phyloP scores from a whole-genome alignment of 768 basidiomycete species.

The Hemileccinum rubropunctum region DNA sequence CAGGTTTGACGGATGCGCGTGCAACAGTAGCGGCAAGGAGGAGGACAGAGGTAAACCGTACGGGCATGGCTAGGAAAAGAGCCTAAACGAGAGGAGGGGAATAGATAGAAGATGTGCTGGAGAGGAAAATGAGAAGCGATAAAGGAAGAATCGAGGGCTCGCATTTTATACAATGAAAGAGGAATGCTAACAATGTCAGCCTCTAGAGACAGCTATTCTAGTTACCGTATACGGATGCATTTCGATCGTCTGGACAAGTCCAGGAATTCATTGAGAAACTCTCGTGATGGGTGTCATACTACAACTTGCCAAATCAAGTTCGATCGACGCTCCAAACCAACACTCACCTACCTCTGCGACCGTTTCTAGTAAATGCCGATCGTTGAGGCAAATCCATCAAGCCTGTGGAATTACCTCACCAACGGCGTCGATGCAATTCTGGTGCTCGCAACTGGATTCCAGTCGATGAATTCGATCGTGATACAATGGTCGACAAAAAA shows the following conservation, averaged over 20 bases:
- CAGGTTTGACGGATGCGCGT: conserved; percentile 18
- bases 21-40: conserved; percentile 25
- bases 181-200: conserved; percentile 26
- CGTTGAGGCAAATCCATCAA: neutral
- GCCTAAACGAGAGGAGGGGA: conserved; percentile 42
- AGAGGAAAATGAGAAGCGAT: conserved; percentile 7
- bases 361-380: neutral
- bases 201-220: conserved; percentile 20
- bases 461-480: conserved; percentile 14
- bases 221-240: conserved; percentile 11
- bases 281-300: conserved; percentile 1
- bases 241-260: conserved; percentile 6
- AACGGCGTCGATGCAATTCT: too few relatives aligned
- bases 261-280: conserved; percentile 12
- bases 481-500: conserved; percentile 20
- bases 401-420: neutral
- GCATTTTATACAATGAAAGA: conserved; percentile 26
- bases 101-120: conserved; percentile 16
- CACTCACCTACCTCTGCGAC: conserved; percentile 12
- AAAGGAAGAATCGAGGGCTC: neutral
- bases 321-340: conserved; percentile 16
- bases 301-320: conserved; percentile 15
- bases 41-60: conserved; percentile 21
- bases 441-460: conserved; percentile 8
- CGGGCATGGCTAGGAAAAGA: conserved; percentile 24